Evolutionary conservation across 2,329 filamentous ascomycete species (phyloP).

Genomic region (Elsinoe fawcettii): DNA sequence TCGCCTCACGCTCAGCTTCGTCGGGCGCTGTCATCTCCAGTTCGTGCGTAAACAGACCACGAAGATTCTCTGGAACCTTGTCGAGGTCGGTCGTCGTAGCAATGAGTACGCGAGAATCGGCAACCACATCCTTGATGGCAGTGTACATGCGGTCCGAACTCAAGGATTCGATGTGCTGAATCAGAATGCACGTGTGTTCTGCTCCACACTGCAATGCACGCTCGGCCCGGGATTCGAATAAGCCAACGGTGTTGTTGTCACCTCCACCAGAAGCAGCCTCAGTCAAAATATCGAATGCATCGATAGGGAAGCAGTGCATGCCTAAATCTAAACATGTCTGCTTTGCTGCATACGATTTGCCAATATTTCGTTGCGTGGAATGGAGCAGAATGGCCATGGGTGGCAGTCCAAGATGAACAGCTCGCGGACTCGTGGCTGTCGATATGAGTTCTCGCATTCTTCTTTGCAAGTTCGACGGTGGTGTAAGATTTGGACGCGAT

Average conservation of each 20-base stretch:
- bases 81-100: constrained; percentile 94
- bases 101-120: constrained; percentile 73
- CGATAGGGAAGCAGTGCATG: constrained; percentile 78
- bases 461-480: constrained; percentile 42
- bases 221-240: constrained; percentile 79
- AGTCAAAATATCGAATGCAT: constrained; percentile 90
- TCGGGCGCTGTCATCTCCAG: constrained; percentile 89
- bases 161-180: constrained; percentile 83
- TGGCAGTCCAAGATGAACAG: constrained; percentile 78
- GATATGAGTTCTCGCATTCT: constrained; percentile 77
- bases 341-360: constrained; percentile 72
- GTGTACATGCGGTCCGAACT: constrained; percentile 84
- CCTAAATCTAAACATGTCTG: constrained; percentile 82
- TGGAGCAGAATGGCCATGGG: constrained; percentile 81
- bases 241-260: constrained; percentile 89
- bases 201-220: constrained; percentile 81
- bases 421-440: constrained; percentile 78
- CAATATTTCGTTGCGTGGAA: constrained; percentile 87
- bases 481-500: constrained; percentile 31
- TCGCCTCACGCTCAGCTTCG: constrained; percentile 82
- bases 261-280: constrained; percentile 79
- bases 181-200: constrained; percentile 73
- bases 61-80: constrained; percentile 82
- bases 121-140: constrained; percentile 73
- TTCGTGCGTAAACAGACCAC: constrained; percentile 90